Base-by-base conservation (phyloP, 1,284 basidiomycete species). In the Ganoderma sp. region DNA sequence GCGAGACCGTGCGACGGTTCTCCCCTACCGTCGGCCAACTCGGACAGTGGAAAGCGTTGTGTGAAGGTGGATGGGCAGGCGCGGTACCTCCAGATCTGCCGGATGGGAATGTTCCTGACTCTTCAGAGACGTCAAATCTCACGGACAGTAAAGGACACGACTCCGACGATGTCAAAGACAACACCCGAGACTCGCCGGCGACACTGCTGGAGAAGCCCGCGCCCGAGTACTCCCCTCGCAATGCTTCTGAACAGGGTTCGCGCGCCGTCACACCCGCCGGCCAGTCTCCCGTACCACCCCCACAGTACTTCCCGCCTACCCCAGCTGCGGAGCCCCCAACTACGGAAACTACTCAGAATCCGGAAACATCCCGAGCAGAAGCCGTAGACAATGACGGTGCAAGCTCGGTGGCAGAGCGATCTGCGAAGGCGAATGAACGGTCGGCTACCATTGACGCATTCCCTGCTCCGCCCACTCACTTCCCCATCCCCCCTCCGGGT, bases 51-150 rank as follows among this genome's bases (percentile, higher is more conserved):
- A 84, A 87, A 57, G 82, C 87, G 2, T 79, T 91, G 8, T 93
- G 92, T 73, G 92, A 94, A 78, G 91, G 89, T 10, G 87, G 87
- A 15, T 94, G 91, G 90, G 81, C 81, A 7, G 87, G 88, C 0
- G 75, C 83, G 4, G 69, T 88, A 4, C 91, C 91, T 0, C 76
- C 78, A 48, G 85, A 84, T 73, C 76, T 91, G 3, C 85, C 85
- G 0, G 82, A 87, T 64, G 69, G 80, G 22, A 80, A 81, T 32
- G 69, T 10, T 66, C 22, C 54, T 7, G 62, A 68, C 1, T 39
- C 52, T 9, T 54, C 61, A 14, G 64, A 65, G 12, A 65, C 41
- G 22, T 63, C 69, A 42, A 45, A 67, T 28, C 22, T 67, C 39
- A 66, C 63, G 7, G 63, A 57, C 5, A 41, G 63, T 52, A 67